phyloP scores from a whole-genome alignment of 306 rosid species.

The apple (Malus domestica) region DNA sequence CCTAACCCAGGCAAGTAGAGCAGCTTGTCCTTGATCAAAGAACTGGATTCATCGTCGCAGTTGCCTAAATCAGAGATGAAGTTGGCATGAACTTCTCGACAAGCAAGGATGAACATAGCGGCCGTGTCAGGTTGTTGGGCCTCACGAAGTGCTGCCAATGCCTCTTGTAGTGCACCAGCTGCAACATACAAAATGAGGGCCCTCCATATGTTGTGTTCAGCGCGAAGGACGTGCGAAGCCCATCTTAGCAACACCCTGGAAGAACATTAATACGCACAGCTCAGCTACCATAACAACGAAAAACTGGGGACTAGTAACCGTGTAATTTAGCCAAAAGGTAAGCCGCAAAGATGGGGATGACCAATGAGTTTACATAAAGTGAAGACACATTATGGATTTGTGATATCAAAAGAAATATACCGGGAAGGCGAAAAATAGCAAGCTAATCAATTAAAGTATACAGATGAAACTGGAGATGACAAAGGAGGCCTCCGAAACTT shows the following conservation, averaged over 20 bases:
- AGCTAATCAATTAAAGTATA: not conserved
- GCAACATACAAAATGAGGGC: conserved; percentile 86
- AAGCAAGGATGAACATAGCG: conserved; percentile 88
- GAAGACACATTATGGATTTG: not conserved
- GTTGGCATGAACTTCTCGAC: conserved; percentile 77
- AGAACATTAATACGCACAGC: conserved; percentile 5
- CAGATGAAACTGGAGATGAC: not conserved
- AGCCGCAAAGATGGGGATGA: not conserved
- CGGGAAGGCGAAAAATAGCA: not conserved
- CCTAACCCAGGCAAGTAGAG: conserved; percentile 57
- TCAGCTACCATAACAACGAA: not conserved
- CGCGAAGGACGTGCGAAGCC: conserved; percentile 65
- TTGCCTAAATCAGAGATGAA: conserved; percentile 39
- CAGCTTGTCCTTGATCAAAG: conserved; percentile 37
- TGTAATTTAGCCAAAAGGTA: not conserved
- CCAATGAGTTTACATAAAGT: not conserved
- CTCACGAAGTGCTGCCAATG: conserved; percentile 87
- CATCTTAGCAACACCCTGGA: conserved; percentile 91
- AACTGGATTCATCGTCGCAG: conserved; percentile 44
- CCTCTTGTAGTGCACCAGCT: conserved; percentile 93
- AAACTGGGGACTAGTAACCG: not conserved
- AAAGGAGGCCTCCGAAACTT: not conserved
- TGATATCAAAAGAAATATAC: not conserved
- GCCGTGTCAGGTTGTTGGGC: conserved; percentile 91
- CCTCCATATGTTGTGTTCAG: conserved; percentile 94